Conservation (phyloP, 2,329 filamentous ascomycete species). For the Ceratocystis huliohia region DNA sequence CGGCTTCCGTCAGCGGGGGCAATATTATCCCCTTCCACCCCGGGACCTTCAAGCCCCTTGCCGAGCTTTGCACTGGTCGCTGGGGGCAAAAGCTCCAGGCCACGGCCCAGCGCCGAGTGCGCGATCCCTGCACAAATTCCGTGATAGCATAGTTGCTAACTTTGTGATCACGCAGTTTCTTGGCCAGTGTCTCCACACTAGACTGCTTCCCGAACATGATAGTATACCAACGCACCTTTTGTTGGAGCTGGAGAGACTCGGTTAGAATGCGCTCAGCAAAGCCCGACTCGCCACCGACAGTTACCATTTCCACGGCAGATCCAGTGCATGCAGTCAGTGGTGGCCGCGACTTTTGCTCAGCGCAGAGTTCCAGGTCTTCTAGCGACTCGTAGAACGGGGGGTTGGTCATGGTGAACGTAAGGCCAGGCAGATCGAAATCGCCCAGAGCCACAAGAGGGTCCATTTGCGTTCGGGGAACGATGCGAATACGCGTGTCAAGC, state of each 20-base stretch:
- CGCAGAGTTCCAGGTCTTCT: conserved; percentile 53
- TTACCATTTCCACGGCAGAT: conserved; percentile 74
- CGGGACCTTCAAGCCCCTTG: conserved; percentile 34
- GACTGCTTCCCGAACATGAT: conserved; percentile 76
- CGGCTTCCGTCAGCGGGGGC: conserved; percentile 32
- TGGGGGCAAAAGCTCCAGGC: conserved; percentile 70
- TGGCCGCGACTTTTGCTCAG: conserved; percentile 50
- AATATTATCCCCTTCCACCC: conserved; percentile 32
- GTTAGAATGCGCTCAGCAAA: conserved; percentile 60
- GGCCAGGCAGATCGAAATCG: conserved; percentile 34
- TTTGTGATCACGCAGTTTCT: conserved; percentile 41
- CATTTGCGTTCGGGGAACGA: conserved; percentile 42
- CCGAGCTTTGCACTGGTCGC: conserved; percentile 43
- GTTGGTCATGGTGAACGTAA: conserved; percentile 87
- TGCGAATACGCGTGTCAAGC: conserved; percentile 48
- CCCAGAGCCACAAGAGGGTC: conserved; percentile 53
- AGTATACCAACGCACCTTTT: conserved; percentile 72
- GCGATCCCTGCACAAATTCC: conserved; percentile 62
- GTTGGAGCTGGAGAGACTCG: conserved; percentile 49
- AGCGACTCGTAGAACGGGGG: conserved; percentile 82
- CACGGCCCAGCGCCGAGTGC: conserved; percentile 74
- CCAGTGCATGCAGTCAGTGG: conserved; percentile 68
- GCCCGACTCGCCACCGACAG: conserved; percentile 58
- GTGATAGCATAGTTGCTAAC: conserved; percentile 73
- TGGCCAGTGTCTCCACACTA: conserved; percentile 51